A percentile compares a stretch with the other conserved stretches of the same genome.
phyloP scores from a whole-genome alignment of 371 early-diverging fungal species.

The Mucor racemosus region DNA sequence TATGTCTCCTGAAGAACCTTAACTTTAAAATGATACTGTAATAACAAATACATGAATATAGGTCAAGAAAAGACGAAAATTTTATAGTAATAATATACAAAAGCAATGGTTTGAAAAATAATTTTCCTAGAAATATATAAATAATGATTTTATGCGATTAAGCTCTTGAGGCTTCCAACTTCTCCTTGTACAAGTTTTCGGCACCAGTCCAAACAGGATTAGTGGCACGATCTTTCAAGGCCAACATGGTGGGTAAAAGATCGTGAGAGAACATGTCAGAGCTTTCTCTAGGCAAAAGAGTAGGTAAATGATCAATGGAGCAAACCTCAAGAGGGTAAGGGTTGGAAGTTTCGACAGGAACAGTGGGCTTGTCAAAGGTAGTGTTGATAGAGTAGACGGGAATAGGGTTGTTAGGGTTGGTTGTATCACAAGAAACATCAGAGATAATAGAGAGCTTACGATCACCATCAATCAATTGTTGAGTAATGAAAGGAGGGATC shows the following conservation, averaged over 20 bases:
- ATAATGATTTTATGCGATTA: neutral
- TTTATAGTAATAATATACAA: neutral
- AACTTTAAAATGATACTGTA: too few relatives aligned
- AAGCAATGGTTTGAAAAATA: neutral
- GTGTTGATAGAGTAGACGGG: conserved; percentile 92
- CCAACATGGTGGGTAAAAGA: conserved; percentile 83
- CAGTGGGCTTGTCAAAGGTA: conserved; percentile 91
- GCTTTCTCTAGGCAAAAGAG: conserved; percentile 92
- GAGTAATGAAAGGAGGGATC: conserved; percentile 95
- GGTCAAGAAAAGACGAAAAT: too few relatives aligned
- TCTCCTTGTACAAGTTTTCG: conserved; percentile 80
- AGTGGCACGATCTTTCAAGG: conserved; percentile 62
- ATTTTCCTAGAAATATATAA: neutral
- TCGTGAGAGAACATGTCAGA: conserved; percentile 87
- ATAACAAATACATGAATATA: too few relatives aligned
- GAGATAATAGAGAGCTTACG: conserved; percentile 84
- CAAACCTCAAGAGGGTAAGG: conserved; percentile 82
- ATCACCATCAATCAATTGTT: conserved; percentile 70
- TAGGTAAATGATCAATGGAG: conserved; percentile 96
- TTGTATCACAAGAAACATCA: conserved; percentile 96
- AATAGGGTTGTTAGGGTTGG: conserved; percentile 96
- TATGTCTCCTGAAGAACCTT: too few relatives aligned
- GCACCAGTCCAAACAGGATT: conserved; percentile 89
- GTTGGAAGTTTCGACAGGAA: conserved; percentile 68
- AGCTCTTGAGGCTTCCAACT: conserved; percentile 59